These are phyloP conservation scores for Solanum clarkiae DNA, from an alignment of 257 asterid species.

Conservation along the genomic window DNA sequence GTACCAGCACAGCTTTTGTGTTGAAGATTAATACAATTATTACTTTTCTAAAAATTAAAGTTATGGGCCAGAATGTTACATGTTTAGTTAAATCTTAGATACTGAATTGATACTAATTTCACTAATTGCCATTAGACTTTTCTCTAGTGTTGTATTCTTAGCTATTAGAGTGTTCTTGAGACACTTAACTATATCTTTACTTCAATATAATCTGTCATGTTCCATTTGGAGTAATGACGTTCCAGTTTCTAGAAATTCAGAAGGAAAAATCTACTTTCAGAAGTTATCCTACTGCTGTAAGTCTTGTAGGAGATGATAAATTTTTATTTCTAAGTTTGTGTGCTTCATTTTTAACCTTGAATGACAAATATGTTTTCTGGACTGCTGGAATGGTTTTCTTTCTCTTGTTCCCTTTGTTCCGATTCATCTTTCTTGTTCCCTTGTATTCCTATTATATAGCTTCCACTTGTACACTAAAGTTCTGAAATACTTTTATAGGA, in stretches of 20 bases:
- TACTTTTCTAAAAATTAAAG: neutral
- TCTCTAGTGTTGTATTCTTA: neutral
- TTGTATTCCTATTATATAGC: neutral
- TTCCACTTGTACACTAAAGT: neutral
- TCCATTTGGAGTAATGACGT: neutral
- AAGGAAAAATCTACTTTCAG: neutral
- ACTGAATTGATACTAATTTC: neutral
- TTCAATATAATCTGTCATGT: neutral
- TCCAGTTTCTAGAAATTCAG: neutral
- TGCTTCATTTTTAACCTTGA: neutral
- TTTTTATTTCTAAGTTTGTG: neutral
- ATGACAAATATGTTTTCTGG: neutral
- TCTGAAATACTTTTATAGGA: conserved; percentile 34
- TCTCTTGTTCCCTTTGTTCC: neutral
- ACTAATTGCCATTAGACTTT: neutral
- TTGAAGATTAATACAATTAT: neutral
- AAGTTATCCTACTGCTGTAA: neutral
- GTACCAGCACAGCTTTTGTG: neutral
- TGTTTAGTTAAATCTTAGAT: neutral
- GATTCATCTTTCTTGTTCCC: neutral
- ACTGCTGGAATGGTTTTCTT: neutral
- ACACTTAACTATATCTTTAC: neutral
- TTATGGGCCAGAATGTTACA: neutral
- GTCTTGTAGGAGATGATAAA: neutral
- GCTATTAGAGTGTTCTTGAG: neutral